These are phyloP conservation scores for Acrodontium crateriforme DNA, from an alignment of 2,329 filamentous ascomycete species.

Conservation along the genomic window DNA sequence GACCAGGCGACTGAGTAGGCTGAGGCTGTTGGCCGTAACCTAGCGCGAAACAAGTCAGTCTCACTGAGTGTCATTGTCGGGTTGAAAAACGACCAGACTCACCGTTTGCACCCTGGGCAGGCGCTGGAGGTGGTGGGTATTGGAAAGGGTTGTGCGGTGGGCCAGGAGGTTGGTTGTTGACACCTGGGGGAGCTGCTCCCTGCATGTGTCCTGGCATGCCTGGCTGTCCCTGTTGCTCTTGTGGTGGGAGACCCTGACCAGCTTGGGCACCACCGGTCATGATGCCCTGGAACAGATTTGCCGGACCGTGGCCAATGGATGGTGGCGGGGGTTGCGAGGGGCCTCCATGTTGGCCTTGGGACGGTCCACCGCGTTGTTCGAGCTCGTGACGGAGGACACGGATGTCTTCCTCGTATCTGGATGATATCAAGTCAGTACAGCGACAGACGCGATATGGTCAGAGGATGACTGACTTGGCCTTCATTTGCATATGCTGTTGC, in stretches of 20 bases:
- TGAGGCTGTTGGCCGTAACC: slow-evolving; percentile 76
- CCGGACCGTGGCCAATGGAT: slow-evolving; percentile 71
- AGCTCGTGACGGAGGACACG: slow-evolving; percentile 75
- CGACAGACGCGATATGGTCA: not conserved
- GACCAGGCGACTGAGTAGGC: slow-evolving; percentile 75
- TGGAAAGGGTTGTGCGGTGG: slow-evolving; percentile 57
- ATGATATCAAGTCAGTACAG: slow-evolving; percentile 14
- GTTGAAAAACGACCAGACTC: slow-evolving; percentile 20
- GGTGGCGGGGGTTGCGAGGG: slow-evolving; percentile 75
- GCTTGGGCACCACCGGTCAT: slow-evolving; percentile 82
- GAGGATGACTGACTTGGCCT: slow-evolving; percentile 59
- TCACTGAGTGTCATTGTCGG: not conserved
- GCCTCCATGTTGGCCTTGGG: slow-evolving; percentile 55
- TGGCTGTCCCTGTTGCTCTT: slow-evolving; percentile 44
- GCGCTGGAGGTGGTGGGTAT: slow-evolving; percentile 40
- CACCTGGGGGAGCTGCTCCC: slow-evolving; percentile 60
- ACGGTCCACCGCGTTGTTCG: slow-evolving; percentile 52
- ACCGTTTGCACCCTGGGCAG: slow-evolving; percentile 52
- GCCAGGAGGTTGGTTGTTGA: slow-evolving; percentile 40
- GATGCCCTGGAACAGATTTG: slow-evolving; percentile 86
- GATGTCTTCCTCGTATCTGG: slow-evolving; percentile 88
- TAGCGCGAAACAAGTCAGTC: slow-evolving; percentile 13
- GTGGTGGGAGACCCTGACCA: slow-evolving; percentile 55
- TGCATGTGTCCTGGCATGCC: slow-evolving; percentile 50
- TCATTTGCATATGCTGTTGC: slow-evolving; percentile 74